phyloP scores from a whole-genome alignment of 2,329 filamentous ascomycete genomes.

The Hypoxylon sp. region DNA sequence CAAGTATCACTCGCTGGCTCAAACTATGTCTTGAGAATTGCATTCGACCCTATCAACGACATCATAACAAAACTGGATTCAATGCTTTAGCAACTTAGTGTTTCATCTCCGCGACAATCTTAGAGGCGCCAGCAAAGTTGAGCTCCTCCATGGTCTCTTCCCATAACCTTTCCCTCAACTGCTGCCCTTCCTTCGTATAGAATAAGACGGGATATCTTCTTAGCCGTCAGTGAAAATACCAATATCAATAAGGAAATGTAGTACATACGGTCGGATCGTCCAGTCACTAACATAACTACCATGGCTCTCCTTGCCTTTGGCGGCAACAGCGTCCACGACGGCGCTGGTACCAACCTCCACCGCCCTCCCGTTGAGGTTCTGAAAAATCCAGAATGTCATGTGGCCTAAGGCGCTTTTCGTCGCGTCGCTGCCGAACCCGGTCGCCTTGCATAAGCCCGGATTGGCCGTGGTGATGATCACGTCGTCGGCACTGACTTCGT shows the following conservation, averaged over 20 bases:
- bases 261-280: constrained; percentile 47
- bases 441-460: constrained; percentile 35
- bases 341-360: constrained; percentile 30
- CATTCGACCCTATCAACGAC: background rate
- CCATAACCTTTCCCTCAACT: constrained; percentile 48
- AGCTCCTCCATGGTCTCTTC: constrained; percentile 53
- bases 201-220: constrained; percentile 45
- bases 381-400: constrained; percentile 24
- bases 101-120: constrained; percentile 46
- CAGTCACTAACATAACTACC: constrained; percentile 49
- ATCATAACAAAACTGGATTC: background rate
- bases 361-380: constrained; percentile 22
- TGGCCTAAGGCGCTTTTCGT: background rate
- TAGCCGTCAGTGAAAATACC: constrained; percentile 19
- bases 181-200: constrained; percentile 47
- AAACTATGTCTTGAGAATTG: background rate
- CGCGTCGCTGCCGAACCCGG: constrained; percentile 17
- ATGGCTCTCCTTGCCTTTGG: constrained; percentile 41
- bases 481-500: constrained; percentile 30
- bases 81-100: constrained; percentile 10
- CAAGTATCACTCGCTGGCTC: background rate
- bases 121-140: constrained; percentile 47
- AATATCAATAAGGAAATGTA: background rate
- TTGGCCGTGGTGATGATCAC: constrained; percentile 37
- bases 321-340: constrained; percentile 30